phyloP scores from a whole-genome alignment of 176 grass and related monocot species.

The Zoysia pacifica region DNA sequence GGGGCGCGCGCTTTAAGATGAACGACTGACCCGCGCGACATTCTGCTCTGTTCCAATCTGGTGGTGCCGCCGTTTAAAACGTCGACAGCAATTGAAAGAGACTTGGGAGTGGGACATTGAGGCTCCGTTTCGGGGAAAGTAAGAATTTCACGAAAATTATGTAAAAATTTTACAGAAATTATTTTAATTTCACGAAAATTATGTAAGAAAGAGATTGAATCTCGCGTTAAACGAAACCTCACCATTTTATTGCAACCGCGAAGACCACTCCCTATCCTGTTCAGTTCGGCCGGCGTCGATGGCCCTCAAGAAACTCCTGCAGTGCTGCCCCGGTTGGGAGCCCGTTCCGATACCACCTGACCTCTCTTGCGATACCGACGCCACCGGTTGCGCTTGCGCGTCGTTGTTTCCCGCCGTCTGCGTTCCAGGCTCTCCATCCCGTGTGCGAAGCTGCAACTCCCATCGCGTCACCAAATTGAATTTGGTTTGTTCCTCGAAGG shows the following conservation, averaged over 20 bases:
- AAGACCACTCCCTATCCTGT: constrained; percentile 44
- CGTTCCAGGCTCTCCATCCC: neutral
- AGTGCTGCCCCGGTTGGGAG: constrained; percentile 63
- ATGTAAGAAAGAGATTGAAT: too few species aligned
- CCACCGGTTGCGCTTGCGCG: too few species aligned
- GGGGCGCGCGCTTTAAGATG: constrained; percentile 39
- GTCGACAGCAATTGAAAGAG: too few species aligned
- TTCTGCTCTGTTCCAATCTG: constrained; percentile 22
- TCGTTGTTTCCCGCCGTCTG: neutral
- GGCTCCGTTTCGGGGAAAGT: too few species aligned
- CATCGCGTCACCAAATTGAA: neutral
- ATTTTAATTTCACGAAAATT: too few species aligned
- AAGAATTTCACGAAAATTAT: too few species aligned
- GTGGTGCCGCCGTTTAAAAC: neutral
- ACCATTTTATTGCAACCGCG: too few species aligned
- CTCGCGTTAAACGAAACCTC: too few species aligned
- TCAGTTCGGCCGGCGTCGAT: constrained; percentile 63
- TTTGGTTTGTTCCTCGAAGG: constrained; percentile 12
- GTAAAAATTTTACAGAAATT: too few species aligned
- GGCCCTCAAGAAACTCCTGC: constrained; percentile 58
- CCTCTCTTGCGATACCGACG: neutral
- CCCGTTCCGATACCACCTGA: constrained; percentile 49
- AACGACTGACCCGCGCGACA: neutral
- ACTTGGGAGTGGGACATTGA: too few species aligned
- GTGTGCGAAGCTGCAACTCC: constrained; percentile 3